Base-by-base conservation (phyloP, 106 monocot genomes). In the Chionographis japonica region DNA sequence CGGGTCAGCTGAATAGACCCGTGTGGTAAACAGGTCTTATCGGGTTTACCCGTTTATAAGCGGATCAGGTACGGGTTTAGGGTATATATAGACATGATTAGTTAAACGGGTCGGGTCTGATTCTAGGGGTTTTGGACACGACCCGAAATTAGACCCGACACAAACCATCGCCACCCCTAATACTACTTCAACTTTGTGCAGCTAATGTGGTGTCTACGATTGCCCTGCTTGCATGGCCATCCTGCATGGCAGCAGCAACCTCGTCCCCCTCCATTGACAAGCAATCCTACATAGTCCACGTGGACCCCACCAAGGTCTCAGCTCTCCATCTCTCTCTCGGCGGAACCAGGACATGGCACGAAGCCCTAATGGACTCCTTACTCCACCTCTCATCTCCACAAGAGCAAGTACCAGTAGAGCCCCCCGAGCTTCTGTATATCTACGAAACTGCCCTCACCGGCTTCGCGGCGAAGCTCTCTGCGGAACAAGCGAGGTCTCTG, bases 271-370 rank as follows among this genome's bases (percentile, higher is more conserved):
- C 54, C 12, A 10, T 8, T 12, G 41, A 61, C 0, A 60, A 20
- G 36, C 49, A 65, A 6, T 78, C 82, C n/a, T 83, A 74, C 69
- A 74, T 83, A 51, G 53, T 83, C 72, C 77, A 83, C 65, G 66
- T 83, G 68, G 82, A 83, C 54, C 3, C 35, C 2, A 40, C 27
- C 40, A 60, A 63, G 56, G 43, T 73, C 15, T 17, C 77, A 12
- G 61, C 68, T n/a, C 27, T 57, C 4, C 14, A 65, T 11, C 14
- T 13, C 43, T 59, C 74, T 50, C 56, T 74, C 0, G 35, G 42
- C 8, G 63, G 68, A 68, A 37, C 56, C 14, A 46, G 49, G 65
- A 54, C 18, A 52, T 72, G 72, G 71, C 62, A 72, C 9, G 72
- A 75, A 59, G 15, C 63, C 56, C 42, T 73, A 6, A 13, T 77